These are phyloP conservation scores for Boletus semigastroideus DNA, from an alignment of 1,284 basidiomycete genomes.

Conservation along the genomic window DNA sequence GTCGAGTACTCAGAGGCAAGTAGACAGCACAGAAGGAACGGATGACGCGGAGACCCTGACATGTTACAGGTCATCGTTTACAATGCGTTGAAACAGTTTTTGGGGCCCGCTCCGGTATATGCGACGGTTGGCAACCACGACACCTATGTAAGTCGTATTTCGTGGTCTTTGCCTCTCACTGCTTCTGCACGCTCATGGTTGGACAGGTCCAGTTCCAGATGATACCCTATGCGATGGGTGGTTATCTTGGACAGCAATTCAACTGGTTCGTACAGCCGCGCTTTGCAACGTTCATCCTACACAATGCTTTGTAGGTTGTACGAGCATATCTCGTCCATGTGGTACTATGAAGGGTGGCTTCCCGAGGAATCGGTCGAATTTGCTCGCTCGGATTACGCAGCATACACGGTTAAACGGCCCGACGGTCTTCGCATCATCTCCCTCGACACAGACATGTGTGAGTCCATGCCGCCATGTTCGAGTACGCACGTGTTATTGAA, in stretches of 20 bases:
- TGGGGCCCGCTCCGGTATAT: constrained; percentile 67
- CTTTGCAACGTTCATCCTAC: constrained; percentile 3
- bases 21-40: not conserved
- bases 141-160: constrained; percentile 49
- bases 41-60: not conserved
- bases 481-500: not conserved
- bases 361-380: constrained; percentile 51
- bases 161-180: not conserved
- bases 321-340: constrained; percentile 62
- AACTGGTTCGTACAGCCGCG: constrained; percentile 56
- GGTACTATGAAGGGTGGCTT: constrained; percentile 70
- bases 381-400: constrained; percentile 66
- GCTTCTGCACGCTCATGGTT: not conserved
- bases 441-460: constrained; percentile 72
- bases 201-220: constrained; percentile 54
- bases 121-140: constrained; percentile 74
- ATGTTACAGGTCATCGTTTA: constrained; percentile 55
- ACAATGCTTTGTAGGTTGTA: constrained; percentile 55
- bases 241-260: constrained; percentile 53
- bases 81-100: constrained; percentile 56
- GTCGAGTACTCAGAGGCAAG: constrained; percentile 55
- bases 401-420: constrained; percentile 60
- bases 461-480: constrained; percentile 13
- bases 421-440: constrained; percentile 72
- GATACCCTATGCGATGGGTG: constrained; percentile 58